Percentiles rank a stretch among this genome's conserved stretches.
These are phyloP conservation scores for Linnemannia exigua DNA, from an alignment of 192 early-diverging fungal species.

Conservation along the genomic window DNA sequence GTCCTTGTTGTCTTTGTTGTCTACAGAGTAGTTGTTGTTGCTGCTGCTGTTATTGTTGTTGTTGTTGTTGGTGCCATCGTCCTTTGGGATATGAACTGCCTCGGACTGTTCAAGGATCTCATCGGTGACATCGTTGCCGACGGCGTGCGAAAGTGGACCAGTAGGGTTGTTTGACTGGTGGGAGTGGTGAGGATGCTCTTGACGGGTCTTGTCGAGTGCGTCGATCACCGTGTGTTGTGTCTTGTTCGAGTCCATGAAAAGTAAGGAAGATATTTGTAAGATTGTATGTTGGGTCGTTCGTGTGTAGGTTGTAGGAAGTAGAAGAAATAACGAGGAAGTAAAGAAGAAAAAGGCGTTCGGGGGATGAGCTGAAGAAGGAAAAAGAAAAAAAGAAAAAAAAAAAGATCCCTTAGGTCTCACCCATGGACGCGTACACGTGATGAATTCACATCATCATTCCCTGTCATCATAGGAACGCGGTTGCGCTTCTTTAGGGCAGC, in stretches of 20 bases:
- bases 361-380: not conserved
- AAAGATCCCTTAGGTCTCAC: constrained; percentile 1
- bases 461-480: not conserved
- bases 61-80: not conserved
- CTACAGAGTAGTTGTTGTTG: not conserved
- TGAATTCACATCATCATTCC: no score
- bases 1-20: not conserved
- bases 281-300: not conserved
- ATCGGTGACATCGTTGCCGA: constrained; percentile 20
- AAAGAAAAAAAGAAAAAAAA: constrained; percentile 18
- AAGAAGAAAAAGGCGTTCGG: not conserved
- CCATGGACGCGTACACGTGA: not conserved
- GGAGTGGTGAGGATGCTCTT: constrained; percentile 25
- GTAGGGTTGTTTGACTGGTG: not conserved
- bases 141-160: not conserved
- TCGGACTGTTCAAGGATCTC: constrained; percentile 30
- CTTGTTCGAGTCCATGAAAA: not conserved
- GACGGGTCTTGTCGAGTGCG: constrained; percentile 29
- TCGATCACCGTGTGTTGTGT: constrained; percentile 35
- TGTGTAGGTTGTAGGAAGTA: not conserved
- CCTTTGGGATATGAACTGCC: constrained; percentile 5
- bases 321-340: not conserved
- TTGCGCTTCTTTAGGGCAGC: not conserved
- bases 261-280: not conserved
- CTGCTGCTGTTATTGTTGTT: not conserved